Evolutionary conservation across 2,329 filamentous ascomycete species (phyloP).

Genomic region (Xylariaceae sp.): DNA sequence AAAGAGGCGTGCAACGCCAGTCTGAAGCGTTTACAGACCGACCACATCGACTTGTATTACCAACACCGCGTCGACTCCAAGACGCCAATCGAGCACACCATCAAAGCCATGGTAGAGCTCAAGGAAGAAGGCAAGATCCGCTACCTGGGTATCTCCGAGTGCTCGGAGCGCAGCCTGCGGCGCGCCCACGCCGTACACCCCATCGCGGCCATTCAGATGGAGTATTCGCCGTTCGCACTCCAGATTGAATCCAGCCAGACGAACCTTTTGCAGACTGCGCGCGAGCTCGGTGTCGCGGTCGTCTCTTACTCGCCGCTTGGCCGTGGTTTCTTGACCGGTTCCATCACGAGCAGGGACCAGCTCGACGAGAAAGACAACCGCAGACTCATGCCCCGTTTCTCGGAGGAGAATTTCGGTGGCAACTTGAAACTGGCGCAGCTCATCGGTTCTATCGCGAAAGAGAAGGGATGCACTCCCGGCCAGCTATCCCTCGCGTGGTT

Average conservation of each 20-base stretch:
- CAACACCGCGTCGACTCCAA: slow-evolving; percentile 55
- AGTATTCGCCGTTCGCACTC: slow-evolving; percentile 60
- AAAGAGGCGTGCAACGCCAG: slow-evolving; percentile 42
- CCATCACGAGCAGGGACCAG: slow-evolving; percentile 52
- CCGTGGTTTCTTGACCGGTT: slow-evolving; percentile 59
- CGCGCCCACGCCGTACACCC: slow-evolving; percentile 55
- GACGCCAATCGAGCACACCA: slow-evolving; percentile 55
- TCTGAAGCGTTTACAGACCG: slow-evolving; percentile 54
- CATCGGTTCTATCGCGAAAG: slow-evolving; percentile 36
- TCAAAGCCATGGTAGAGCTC: slow-evolving; percentile 55
- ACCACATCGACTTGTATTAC: slow-evolving; percentile 62
- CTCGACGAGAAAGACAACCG: slow-evolving; percentile 51
- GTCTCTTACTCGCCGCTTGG: slow-evolving; percentile 64
- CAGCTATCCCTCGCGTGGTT: slow-evolving; percentile 65
- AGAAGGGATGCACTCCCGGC: slow-evolving; percentile 51
- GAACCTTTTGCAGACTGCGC: slow-evolving; percentile 55
- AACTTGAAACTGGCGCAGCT: slow-evolving; percentile 49
- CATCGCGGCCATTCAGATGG: slow-evolving; percentile 58
- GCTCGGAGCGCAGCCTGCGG: slow-evolving; percentile 53
- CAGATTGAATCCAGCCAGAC: slow-evolving; percentile 62
- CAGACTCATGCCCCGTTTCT: slow-evolving; percentile 50
- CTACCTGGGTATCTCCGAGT: slow-evolving; percentile 57
- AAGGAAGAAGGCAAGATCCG: slow-evolving; percentile 58
- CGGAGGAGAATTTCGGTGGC: slow-evolving; percentile 55
- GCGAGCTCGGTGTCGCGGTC: slow-evolving; percentile 60